phyloP scores from a whole-genome alignment of 768 basidiomycete species.

The Kwoniella mangroviensis region DNA sequence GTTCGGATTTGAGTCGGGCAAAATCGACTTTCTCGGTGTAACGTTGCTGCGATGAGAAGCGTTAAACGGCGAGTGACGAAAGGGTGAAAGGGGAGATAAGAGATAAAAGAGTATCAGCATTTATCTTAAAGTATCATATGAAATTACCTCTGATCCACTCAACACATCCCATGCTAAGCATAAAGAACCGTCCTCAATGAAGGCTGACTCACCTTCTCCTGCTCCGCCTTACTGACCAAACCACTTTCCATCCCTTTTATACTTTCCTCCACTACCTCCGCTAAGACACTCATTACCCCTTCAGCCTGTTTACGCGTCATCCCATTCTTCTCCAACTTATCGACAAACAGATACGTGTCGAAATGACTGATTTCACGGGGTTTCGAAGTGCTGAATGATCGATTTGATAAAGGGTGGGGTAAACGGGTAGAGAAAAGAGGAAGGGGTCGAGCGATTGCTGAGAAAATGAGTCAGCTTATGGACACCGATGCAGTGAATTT shows the following conservation, averaged over 20 bases:
- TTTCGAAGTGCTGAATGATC: constrained; percentile 22
- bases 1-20: constrained; percentile 91
- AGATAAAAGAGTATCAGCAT: background rate
- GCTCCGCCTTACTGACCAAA: constrained; percentile 93
- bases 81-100: background rate
- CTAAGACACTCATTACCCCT: constrained; percentile 95
- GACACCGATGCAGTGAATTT: background rate
- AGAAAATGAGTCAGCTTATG: background rate
- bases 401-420: constrained; percentile 1
- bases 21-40: constrained; percentile 76
- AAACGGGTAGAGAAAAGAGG: background rate
- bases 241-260: constrained; percentile 93
- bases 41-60: constrained; percentile 43
- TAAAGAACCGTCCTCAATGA: background rate
- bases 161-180: background rate
- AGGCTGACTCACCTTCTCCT: constrained; percentile 76
- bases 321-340: constrained; percentile 85
- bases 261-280: constrained; percentile 96
- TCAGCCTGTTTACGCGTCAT: constrained; percentile 89
- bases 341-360: constrained; percentile 93
- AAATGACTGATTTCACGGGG: constrained; percentile 66
- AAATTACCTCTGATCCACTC: too few species aligned
- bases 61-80: too few species aligned
- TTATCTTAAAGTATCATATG: too few species aligned
- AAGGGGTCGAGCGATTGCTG: constrained; percentile 24